phyloP scores from a whole-genome alignment of 306 rosid species.

The Carpinus fangiana region DNA sequence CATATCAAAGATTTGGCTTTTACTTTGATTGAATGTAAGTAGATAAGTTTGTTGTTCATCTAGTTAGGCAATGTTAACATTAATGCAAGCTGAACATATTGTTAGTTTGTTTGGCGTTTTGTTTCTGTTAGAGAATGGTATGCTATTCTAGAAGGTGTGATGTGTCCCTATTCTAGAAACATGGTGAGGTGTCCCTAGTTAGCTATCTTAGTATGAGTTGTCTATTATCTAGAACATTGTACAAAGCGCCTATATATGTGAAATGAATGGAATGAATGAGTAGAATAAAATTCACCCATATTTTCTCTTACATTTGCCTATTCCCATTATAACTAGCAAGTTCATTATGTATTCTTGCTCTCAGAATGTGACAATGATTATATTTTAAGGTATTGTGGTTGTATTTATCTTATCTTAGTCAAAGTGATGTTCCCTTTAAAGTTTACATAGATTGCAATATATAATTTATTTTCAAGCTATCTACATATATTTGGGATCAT shows the following conservation, averaged over 20 bases:
- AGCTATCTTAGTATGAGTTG: no score
- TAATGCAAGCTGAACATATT: not conserved
- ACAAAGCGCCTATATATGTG: no score
- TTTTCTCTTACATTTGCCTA: no score
- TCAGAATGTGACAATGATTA: not conserved
- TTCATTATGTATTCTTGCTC: not conserved
- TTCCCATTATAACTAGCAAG: not conserved
- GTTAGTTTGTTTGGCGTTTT: not conserved
- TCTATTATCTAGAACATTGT: no score
- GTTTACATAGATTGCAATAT: not conserved
- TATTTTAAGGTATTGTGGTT: not conserved
- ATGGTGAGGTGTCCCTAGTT: no score
- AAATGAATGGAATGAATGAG: no score
- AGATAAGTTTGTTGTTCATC: not conserved
- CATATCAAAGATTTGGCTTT: no score
- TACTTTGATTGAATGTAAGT: no score
- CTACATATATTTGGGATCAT: constrained; percentile 10
- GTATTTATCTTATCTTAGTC: constrained; percentile 1
- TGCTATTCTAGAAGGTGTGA: no score
- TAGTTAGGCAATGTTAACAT: not conserved
- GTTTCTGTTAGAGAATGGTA: no score
- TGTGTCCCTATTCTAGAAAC: no score
- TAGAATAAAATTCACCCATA: no score
- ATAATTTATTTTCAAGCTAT: constrained; percentile 9
- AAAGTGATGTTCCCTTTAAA: constrained; percentile 11